Conservation (phyloP, 1,284 basidiomycete genomes). For the Spongiforma sp. region DNA sequence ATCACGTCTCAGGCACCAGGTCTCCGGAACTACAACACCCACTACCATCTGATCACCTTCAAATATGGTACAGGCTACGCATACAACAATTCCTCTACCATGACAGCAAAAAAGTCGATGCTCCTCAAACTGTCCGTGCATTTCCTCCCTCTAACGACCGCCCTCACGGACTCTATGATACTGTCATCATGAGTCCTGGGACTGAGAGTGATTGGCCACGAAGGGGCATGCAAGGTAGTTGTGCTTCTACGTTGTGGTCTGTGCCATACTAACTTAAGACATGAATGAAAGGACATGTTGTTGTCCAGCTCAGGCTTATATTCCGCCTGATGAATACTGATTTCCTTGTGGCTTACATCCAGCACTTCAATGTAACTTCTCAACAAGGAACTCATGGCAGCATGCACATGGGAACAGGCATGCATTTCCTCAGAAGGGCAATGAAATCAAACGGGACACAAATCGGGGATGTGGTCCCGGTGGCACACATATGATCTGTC, state of each 20-base stretch:
- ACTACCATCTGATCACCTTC: background rate
- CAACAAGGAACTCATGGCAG: background rate
- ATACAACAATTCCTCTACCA: background rate
- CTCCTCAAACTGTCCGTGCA: background rate
- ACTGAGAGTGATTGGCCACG: background rate
- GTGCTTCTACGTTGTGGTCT: background rate
- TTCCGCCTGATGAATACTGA: background rate
- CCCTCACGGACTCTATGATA: background rate
- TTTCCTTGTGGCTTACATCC: conserved; percentile 3
- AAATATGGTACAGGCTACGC: background rate
- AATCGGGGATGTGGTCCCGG: background rate
- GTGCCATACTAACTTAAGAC: background rate
- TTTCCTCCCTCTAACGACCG: background rate
- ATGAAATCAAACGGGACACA: background rate
- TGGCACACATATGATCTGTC: background rate
- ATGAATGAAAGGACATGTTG: background rate
- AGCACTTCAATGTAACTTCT: conserved; percentile 2
- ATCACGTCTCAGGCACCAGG: background rate
- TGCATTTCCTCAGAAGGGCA: background rate
- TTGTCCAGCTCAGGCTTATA: background rate
- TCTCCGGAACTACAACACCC: background rate
- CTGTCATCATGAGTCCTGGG: background rate
- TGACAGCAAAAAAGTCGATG: background rate
- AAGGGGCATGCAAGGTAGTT: background rate
- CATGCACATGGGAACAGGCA: background rate